Evolutionary conservation across 2,329 filamentous ascomycete species (phyloP).

Genomic region (Aspergillus novofumigatus): DNA sequence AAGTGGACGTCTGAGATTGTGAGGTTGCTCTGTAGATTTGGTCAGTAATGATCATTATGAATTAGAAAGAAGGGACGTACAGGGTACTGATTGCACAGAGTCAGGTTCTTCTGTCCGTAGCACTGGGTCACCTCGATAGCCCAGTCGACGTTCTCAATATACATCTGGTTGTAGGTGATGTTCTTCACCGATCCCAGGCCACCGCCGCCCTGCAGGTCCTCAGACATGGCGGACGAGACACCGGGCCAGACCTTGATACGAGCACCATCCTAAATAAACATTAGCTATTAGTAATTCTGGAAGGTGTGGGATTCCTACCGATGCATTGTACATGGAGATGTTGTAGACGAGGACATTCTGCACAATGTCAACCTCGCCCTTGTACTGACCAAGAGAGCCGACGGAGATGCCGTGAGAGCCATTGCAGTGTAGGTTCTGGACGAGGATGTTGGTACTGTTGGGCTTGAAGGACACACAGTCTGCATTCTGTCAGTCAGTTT

Average conservation of each 20-base stretch:
- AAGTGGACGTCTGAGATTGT: slow-evolving; percentile 55
- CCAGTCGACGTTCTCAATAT: slow-evolving; percentile 60
- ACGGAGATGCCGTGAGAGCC: slow-evolving; percentile 69
- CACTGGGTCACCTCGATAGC: slow-evolving; percentile 64
- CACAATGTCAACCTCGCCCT: slow-evolving; percentile 60
- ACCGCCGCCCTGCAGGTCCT: slow-evolving; percentile 62
- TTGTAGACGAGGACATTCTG: slow-evolving; percentile 65
- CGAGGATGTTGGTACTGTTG: slow-evolving; percentile 64
- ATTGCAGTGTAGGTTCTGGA: slow-evolving; percentile 64
- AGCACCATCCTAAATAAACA: slow-evolving; percentile 52
- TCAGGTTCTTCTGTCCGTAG: slow-evolving; percentile 60
- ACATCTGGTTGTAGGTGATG: slow-evolving; percentile 62
- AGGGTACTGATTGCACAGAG: slow-evolving; percentile 57
- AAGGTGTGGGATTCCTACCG: slow-evolving; percentile 20
- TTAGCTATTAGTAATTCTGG: slow-evolving; percentile 38
- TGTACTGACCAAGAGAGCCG: slow-evolving; percentile 67
- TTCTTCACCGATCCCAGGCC: slow-evolving; percentile 60
- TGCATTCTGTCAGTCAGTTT: slow-evolving; percentile 10
- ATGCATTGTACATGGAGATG: slow-evolving; percentile 55
- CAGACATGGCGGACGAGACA: slow-evolving; percentile 50
- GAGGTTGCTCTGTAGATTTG: slow-evolving; percentile 36
- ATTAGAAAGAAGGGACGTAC: slow-evolving; percentile 26
- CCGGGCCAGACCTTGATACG: slow-evolving; percentile 73
- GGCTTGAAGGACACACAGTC: slow-evolving; percentile 73
- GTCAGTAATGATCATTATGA: background rate